Conservation (phyloP, 108 stramenopile species). For the Cyclotella cryptica region DNA sequence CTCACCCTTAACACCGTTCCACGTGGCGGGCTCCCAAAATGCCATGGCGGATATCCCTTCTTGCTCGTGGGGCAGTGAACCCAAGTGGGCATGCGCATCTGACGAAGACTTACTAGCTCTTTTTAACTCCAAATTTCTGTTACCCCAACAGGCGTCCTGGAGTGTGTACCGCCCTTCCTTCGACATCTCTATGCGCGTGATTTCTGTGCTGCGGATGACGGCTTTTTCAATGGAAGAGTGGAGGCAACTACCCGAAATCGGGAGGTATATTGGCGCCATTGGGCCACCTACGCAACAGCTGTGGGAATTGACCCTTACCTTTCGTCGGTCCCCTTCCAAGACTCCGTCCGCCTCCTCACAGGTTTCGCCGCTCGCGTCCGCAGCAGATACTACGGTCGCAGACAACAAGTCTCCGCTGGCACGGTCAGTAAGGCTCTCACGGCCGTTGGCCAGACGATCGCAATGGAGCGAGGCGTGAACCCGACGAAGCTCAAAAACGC, state of each 20-base stretch:
- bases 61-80: too few relatives aligned
- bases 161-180: too few relatives aligned
- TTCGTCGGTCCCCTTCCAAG: not conserved
- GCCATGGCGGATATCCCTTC: constrained; percentile 27
- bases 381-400: not conserved
- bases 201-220: too few relatives aligned
- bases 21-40: constrained; percentile 14
- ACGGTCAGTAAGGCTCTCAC: constrained; percentile 10
- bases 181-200: too few relatives aligned
- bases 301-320: too few relatives aligned
- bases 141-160: not conserved
- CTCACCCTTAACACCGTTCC: constrained; percentile 18
- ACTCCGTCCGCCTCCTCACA: not conserved
- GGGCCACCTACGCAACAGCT: too few relatives aligned
- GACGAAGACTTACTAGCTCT: constrained; percentile 10
- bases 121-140: constrained; percentile 6
- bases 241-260: too few relatives aligned
- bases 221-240: too few relatives aligned
- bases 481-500: not conserved
- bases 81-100: constrained; percentile 13
- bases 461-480: not conserved
- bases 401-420: not conserved
- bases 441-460: constrained; percentile 19
- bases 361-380: constrained; percentile 3
- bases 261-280: too few relatives aligned